These are phyloP conservation scores for Leccinum subgranulosum DNA, from an alignment of 768 basidiomycete species.

Conservation along the genomic window DNA sequence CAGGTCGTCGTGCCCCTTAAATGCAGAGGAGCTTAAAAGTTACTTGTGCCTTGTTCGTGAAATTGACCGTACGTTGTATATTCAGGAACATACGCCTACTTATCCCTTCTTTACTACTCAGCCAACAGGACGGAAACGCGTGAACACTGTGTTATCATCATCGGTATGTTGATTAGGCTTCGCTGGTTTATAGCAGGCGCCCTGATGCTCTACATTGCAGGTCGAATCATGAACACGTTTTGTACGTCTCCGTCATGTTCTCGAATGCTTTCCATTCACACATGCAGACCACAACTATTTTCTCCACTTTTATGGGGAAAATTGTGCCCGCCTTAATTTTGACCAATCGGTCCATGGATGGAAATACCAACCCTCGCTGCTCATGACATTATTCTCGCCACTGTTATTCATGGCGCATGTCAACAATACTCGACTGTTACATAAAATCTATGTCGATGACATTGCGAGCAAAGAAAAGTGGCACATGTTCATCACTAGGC, in stretches of 20 bases:
- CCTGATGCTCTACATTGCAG: slow-evolving; percentile 8
- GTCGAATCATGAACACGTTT: slow-evolving; percentile 30
- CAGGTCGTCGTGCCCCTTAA: slow-evolving; percentile 22
- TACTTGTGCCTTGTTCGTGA: slow-evolving; percentile 24
- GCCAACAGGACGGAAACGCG: slow-evolving; percentile 5
- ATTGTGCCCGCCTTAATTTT: slow-evolving; percentile 38
- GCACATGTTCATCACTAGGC: slow-evolving; percentile 40
- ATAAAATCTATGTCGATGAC: slow-evolving; percentile 49
- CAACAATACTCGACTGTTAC: slow-evolving; percentile 41
- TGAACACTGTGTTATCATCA: slow-evolving; percentile 18
- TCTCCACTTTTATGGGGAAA: slow-evolving; percentile 42
- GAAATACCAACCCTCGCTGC: slow-evolving; percentile 28
- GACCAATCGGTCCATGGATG: slow-evolving; percentile 31
- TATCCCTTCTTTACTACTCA: slow-evolving; percentile 1
- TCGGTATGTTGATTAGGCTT: slow-evolving; percentile 11
- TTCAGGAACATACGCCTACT: not conserved
- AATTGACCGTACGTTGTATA: slow-evolving; percentile 18
- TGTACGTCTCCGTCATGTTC: slow-evolving; percentile 21
- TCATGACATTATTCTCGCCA: slow-evolving; percentile 38
- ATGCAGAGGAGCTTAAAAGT: slow-evolving; percentile 12
- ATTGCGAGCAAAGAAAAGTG: slow-evolving; percentile 41
- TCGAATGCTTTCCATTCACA: slow-evolving; percentile 6
- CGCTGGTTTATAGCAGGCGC: not conserved
- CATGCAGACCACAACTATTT: slow-evolving; percentile 33
- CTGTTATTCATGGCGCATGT: slow-evolving; percentile 51